Percentiles rank a stretch among this genome's conserved stretches.
These are phyloP conservation scores for Solanum clarkiae DNA, from an alignment of 257 asterid genomes.

Conservation along the genomic window DNA sequence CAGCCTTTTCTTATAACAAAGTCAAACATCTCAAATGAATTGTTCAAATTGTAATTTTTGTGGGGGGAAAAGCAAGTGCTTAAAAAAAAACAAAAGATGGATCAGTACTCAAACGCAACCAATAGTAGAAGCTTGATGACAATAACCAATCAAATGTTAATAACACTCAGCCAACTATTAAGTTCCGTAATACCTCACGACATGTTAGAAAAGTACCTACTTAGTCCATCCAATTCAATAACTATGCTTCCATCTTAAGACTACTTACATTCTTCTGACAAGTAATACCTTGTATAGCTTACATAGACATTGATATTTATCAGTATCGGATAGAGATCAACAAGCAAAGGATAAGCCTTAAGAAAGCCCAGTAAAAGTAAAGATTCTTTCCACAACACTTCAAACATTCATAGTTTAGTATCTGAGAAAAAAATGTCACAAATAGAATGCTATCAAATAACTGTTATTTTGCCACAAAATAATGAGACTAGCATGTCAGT, in stretches of 20 bases:
- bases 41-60: not conserved
- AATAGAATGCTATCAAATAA: not conserved
- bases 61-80: not conserved
- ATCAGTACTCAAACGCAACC: not conserved
- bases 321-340: not conserved
- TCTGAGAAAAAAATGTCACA: not conserved
- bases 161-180: not conserved
- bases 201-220: not conserved
- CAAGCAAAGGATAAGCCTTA: not conserved
- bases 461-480: not conserved
- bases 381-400: not conserved
- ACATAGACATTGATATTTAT: not conserved
- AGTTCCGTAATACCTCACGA: not conserved
- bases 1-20: not conserved
- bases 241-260: not conserved
- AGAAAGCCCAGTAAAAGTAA: not conserved
- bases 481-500: not conserved
- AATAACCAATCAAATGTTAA: not conserved
- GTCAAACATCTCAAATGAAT: not conserved
- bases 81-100: not conserved
- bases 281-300: not conserved
- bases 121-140: not conserved
- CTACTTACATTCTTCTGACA: not conserved
- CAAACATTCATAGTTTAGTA: not conserved
- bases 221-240: not conserved